Evolutionary conservation across 2,329 filamentous ascomycete genomes (phyloP), one percentile per base, ranked within the genome.

Genomic region (Colletotrichum sp.): DNA sequence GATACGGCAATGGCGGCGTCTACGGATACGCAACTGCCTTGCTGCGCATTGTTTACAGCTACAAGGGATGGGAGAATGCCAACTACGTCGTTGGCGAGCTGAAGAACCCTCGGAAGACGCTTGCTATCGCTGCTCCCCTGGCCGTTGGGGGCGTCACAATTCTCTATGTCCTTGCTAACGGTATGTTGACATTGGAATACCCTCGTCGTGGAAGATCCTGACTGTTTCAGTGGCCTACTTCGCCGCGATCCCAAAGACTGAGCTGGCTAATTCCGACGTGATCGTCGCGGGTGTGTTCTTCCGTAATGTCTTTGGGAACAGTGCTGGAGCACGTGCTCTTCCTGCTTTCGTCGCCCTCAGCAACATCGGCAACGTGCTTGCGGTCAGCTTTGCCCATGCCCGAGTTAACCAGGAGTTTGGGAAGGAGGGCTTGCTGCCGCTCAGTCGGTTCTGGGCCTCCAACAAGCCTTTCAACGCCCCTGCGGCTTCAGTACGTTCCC

Each of bases 341-440:
- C 89, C 89, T 0, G 90, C 88, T 0, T 91, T 93, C 69, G 90
- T 93, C 1, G 91, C 91, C 0, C 81, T 93, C 39, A 92, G 89
- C 67, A 92, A 92, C 77, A 80, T 93, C 64, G 92, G 92, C 8
- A 93, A 93, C 68, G 90, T 94, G 1, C 83, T 93, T 10, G 90
- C 90, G 24, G 88, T 92, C 62, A 91, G 88, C 74, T 93, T 93
- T 78, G 88, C 90, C 0, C 90, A 92, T 69, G 85, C 91, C 0
- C 87, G 91, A 1, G 79, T 93, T 12, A 92, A 91, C 78, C 91
- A 93, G 78, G 93, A 95, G 82, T 86, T 95, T 60, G 94, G 91
- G 1, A 94, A 94, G 80, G 93, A 95, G 80, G 93, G 93, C 0
- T 85, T 95, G 7, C 80, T 95, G 16, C 94, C 94, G 0, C 93